Base-by-base conservation (phyloP, 2,329 filamentous ascomycete genomes). In the Fusarium protoensiforme region DNA sequence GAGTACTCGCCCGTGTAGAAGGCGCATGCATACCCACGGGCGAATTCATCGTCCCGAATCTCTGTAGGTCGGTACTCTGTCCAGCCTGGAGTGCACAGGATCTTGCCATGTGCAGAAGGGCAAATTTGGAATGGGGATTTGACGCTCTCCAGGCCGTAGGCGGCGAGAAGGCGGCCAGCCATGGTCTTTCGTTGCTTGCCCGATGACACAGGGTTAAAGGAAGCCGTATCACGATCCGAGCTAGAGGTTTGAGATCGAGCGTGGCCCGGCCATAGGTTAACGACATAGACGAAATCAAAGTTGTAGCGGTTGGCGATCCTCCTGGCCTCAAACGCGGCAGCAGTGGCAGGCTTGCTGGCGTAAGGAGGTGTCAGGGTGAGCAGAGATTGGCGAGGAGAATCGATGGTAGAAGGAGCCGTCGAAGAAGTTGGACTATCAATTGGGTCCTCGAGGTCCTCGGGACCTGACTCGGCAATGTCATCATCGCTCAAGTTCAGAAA, bases 211-310 rank as follows among this genome's bases (percentile, higher is more conserved):
- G 69, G 60, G 41, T 58, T 65, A 35, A 61, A 22, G 8, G 70
- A 69, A 24, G 35, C 59, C 39, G 41, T 27, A 31, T 73, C 71
- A 13, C 63, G 43, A n/a, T 64, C 70, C 18, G 65, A 43, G 6
- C 53, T 60, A 13, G 74, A 67, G 13, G 53, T 65, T 18, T 56
- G 65, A 38, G 63, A 33, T 33, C 60, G 67, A 18, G 72, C 70
- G 56, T 71, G 66, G 24, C 79, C 78, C 24, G 89, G 88, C 88
- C 89, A 90, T 16, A 91, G 80, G 70, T 88, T 90, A 70, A 90
- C 85, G 33, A 91, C 85, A 71, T 91, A 91, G 14, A 90, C 83
- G 27, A 91, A 82, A 71, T 90, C 87, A 61, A 91, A 90, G 61
- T 88, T 84, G 78, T 89, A 89, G 61, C 86, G 85, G 5, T 82